A percentile compares a stretch with the other conserved stretches of the same genome.
Evolutionary conservation across 225 moss, liverwort and hornwort species (phyloP).

Genomic region (Straminergon stramineum): DNA sequence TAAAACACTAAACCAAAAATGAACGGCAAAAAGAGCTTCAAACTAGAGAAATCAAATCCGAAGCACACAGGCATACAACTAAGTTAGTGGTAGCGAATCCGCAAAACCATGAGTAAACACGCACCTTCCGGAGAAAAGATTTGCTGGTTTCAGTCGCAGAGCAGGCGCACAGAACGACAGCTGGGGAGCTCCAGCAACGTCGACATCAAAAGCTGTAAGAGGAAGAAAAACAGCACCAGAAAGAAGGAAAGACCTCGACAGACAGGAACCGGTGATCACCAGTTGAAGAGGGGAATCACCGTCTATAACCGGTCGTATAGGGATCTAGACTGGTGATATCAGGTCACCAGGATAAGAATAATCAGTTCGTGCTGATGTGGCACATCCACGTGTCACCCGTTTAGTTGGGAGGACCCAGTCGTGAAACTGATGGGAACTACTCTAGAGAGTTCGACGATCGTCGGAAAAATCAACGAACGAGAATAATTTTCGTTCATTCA

Average conservation of each 20-base stretch:
- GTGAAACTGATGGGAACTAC: too few relatives aligned
- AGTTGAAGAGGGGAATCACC: too few relatives aligned
- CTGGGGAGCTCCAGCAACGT: neutral
- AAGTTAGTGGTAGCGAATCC: neutral
- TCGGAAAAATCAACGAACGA: neutral
- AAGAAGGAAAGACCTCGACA: neutral
- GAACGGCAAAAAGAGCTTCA: neutral
- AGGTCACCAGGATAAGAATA: neutral
- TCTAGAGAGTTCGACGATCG: neutral
- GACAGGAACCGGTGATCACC: neutral
- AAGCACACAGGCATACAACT: neutral
- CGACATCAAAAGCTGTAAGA: neutral
- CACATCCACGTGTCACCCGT: neutral
- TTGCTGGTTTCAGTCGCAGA: neutral
- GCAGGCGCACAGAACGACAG: neutral
- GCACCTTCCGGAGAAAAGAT: neutral
- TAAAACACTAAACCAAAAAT: neutral
- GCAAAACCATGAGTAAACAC: neutral
- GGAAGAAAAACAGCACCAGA: neutral
- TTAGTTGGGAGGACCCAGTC: neutral
- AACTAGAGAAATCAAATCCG: neutral
- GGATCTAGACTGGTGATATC: neutral
- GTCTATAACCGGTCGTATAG: neutral
- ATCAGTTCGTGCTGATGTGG: neutral
- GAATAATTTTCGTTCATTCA: neutral